Evolutionary conservation across 2,329 filamentous ascomycete species (phyloP).

Genomic region (Falciphora oryzae): DNA sequence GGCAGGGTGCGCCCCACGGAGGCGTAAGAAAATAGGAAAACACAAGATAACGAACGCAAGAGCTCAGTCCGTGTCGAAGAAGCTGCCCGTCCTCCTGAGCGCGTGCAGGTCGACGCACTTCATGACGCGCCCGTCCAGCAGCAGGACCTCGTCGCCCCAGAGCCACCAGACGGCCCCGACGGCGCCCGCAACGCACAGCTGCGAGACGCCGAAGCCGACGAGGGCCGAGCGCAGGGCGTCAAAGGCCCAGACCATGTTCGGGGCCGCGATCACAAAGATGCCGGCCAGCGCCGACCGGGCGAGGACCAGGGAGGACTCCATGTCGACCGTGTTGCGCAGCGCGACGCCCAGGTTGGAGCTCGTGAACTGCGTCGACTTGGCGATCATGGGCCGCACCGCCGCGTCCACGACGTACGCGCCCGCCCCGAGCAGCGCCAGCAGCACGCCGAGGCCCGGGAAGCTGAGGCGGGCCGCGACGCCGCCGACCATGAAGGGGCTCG

Average conservation of each 20-base stretch:
- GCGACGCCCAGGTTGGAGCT: constrained; percentile 39
- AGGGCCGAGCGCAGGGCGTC: constrained; percentile 31
- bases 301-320: constrained; percentile 37
- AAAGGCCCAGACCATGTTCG: constrained; percentile 28
- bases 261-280: constrained; percentile 37
- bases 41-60: not conserved
- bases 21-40: not conserved
- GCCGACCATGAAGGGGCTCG: constrained; percentile 22
- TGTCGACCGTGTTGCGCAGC: constrained; percentile 41
- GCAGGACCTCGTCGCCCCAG: constrained; percentile 34
- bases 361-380: constrained; percentile 43
- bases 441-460: constrained; percentile 37
- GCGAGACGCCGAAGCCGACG: constrained; percentile 36
- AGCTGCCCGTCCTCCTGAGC: constrained; percentile 37
- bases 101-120: constrained; percentile 38
- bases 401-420: constrained; percentile 35
- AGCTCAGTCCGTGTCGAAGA: constrained; percentile 36
- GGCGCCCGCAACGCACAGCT: constrained; percentile 31
- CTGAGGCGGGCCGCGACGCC: constrained; percentile 24
- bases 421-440: constrained; percentile 41
- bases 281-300: constrained; percentile 37
- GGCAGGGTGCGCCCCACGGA: not conserved
- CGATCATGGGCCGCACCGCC: constrained; percentile 35
- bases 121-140: constrained; percentile 42
- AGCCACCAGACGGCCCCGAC: constrained; percentile 34